phyloP scores from a whole-genome alignment of 2,329 filamentous ascomycete species.

The Penicillium italicum region DNA sequence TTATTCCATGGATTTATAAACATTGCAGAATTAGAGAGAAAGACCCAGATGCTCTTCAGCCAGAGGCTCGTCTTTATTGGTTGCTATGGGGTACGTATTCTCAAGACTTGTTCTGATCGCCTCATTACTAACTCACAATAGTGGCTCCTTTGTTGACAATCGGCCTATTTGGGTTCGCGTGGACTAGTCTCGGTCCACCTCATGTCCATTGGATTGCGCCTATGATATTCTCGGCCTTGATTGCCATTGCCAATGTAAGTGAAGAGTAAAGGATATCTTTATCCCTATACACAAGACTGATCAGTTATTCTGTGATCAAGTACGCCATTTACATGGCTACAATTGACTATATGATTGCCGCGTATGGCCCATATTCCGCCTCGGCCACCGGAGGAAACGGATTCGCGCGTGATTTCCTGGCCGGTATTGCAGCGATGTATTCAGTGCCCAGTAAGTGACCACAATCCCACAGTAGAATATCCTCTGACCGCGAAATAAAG shows the following conservation, averaged over 20 bases:
- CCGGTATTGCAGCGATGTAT: constrained; percentile 59
- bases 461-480: neutral
- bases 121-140: constrained; percentile 13
- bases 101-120: neutral
- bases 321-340: constrained; percentile 59
- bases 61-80: constrained; percentile 59
- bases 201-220: constrained; percentile 58
- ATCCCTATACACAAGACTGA: neutral
- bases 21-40: constrained; percentile 40
- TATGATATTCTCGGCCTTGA: constrained; percentile 56
- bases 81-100: constrained; percentile 49
- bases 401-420: constrained; percentile 61
- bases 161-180: constrained; percentile 60
- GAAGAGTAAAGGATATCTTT: neutral
- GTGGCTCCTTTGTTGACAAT: constrained; percentile 56
- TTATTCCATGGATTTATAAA: constrained; percentile 52
- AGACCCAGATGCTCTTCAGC: constrained; percentile 52
- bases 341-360: constrained; percentile 65
- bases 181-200: constrained; percentile 54
- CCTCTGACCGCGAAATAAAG: constrained; percentile 21
- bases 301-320: constrained; percentile 13
- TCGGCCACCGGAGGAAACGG: constrained; percentile 65
- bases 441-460: constrained; percentile 48
- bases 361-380: constrained; percentile 61
- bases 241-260: constrained; percentile 60